A percentile compares a stretch with the other conserved stretches of the same genome.
Conservation (phyloP, 148 eudicot species). For the Silene conica region DNA sequence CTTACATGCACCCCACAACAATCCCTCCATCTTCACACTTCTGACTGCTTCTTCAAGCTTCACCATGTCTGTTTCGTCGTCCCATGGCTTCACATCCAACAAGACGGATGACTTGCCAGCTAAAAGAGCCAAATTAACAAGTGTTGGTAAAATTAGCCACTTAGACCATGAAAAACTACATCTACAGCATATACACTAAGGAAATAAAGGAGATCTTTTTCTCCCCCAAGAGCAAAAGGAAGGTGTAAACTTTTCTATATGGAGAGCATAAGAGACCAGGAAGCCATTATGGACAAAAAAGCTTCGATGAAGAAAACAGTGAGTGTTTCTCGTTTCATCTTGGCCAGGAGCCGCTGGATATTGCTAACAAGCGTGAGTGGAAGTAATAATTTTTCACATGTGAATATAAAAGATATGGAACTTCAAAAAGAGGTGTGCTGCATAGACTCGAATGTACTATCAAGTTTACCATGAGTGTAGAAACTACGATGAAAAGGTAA, state of each 20-base stretch:
- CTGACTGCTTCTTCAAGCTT: slow-evolving; percentile 96
- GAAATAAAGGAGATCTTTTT: background rate
- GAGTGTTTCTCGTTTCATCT: too few species aligned
- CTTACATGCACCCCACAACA: slow-evolving; percentile 93
- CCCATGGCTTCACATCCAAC: slow-evolving; percentile 94
- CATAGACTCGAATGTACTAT: too few species aligned
- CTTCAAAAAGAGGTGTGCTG: too few species aligned
- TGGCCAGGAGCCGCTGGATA: too few species aligned
- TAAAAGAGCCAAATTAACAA: slow-evolving; percentile 20
- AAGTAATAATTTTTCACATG: too few species aligned
- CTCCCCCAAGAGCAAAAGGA: background rate
- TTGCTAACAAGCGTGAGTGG: too few species aligned
- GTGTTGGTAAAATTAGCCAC: background rate
- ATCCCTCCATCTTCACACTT: slow-evolving; percentile 69
- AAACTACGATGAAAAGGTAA: too few species aligned
- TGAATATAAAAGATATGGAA: too few species aligned
- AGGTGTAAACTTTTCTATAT: background rate
- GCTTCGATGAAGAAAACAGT: too few species aligned
- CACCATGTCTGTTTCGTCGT: slow-evolving; percentile 93
- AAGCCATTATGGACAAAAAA: too few species aligned
- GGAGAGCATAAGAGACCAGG: background rate
- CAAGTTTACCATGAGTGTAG: too few species aligned
- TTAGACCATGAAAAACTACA: background rate
- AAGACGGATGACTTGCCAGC: slow-evolving; percentile 89
- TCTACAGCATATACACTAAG: background rate